Evolutionary conservation across 2,329 filamentous ascomycete species (phyloP).

Genomic region (Arachnomyces sp.): DNA sequence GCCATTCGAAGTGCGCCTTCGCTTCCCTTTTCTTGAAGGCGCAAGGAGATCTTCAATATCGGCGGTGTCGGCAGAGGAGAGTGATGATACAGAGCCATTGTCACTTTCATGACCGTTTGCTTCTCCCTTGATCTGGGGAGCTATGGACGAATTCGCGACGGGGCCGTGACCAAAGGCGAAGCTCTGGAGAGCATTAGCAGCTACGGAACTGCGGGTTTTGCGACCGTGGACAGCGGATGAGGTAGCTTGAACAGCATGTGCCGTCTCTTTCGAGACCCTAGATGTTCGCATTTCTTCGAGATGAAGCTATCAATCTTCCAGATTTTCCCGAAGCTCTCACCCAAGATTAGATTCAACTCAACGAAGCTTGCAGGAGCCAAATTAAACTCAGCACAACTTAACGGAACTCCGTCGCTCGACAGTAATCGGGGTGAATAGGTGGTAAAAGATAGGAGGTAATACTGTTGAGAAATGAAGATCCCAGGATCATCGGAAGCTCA

Average conservation of each 20-base stretch:
- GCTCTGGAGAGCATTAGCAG: conserved; percentile 18
- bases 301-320: neutral
- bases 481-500: too few species aligned
- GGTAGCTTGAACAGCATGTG: conserved; percentile 47
- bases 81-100: conserved; percentile 23
- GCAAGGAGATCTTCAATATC: conserved; percentile 54
- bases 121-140: conserved; percentile 30
- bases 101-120: conserved; percentile 16
- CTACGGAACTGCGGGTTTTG: conserved; percentile 34
- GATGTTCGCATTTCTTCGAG: conserved; percentile 49
- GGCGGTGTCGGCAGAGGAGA: conserved; percentile 29
- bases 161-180: conserved; percentile 20
- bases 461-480: too few species aligned
- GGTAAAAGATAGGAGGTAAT: too few species aligned
- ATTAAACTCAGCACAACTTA: too few species aligned
- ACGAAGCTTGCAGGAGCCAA: too few species aligned
- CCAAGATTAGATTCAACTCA: too few species aligned
- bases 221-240: conserved; percentile 34
- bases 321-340: too few species aligned
- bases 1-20: conserved; percentile 10
- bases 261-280: conserved; percentile 51
- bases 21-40: conserved; percentile 43
- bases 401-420: too few species aligned
- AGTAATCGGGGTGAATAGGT: too few species aligned
- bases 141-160: conserved; percentile 10